These are phyloP conservation scores for Flueggea neowawraea DNA, from an alignment of 441 rosid genomes.

Conservation along the genomic window DNA sequence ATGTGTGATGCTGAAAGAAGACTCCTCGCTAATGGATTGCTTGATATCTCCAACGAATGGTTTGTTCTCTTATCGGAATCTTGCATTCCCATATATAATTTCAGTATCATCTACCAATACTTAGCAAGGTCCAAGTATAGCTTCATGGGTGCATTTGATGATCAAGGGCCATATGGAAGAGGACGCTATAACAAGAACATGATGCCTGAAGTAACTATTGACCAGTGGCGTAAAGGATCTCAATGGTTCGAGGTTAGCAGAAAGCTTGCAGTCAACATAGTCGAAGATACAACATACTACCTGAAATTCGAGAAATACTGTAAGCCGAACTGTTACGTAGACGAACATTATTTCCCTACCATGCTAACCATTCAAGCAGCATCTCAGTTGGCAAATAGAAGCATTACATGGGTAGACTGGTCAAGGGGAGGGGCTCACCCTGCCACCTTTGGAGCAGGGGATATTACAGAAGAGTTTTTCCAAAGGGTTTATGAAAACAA, in stretches of 20 bases:
- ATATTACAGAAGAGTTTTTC: constrained; percentile 68
- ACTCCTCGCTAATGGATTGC: constrained; percentile 87
- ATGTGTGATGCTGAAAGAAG: constrained; percentile 93
- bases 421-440: constrained; percentile 96
- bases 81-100: constrained; percentile 87
- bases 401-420: constrained; percentile 96
- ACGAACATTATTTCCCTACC: constrained; percentile 94
- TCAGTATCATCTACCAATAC: constrained; percentile 68
- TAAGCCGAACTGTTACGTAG: constrained; percentile 82
- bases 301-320: constrained; percentile 68
- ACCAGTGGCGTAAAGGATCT: constrained; percentile 92
- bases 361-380: constrained; percentile 71
- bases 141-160: constrained; percentile 85
- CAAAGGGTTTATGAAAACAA: constrained; percentile 30
- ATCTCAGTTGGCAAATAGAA: constrained; percentile 62
- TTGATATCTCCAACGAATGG: constrained; percentile 78
- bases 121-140: constrained; percentile 57
- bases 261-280: constrained; percentile 60
- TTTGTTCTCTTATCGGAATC: constrained; percentile 87
- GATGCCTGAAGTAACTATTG: constrained; percentile 76
- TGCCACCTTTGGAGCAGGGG: constrained; percentile 73
- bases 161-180: constrained; percentile 80
- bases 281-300: constrained; percentile 59
- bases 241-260: constrained; percentile 93
- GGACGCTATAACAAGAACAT: constrained; percentile 77